Evolutionary conservation across 768 basidiomycete species (phyloP).

Genomic region (Phlebiopsis flavidoalba): DNA sequence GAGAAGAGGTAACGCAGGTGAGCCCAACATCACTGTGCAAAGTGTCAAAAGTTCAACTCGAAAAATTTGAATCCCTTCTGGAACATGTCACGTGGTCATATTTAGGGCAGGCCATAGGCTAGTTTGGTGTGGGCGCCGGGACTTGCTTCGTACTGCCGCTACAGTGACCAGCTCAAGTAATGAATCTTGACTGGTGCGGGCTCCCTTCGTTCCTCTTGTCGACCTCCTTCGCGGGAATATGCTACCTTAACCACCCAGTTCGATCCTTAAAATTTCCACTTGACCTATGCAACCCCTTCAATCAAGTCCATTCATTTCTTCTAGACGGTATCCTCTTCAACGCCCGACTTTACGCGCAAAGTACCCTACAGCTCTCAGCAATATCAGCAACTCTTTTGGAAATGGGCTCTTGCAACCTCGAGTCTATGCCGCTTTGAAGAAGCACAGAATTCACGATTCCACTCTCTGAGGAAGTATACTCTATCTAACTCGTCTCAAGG

Average conservation of each 20-base stretch:
- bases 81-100: slow-evolving; percentile 18
- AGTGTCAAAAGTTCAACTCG: slow-evolving; percentile 8
- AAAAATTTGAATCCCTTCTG: slow-evolving; percentile 21
- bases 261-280: slow-evolving; percentile 38
- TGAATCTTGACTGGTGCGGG: background rate
- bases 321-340: slow-evolving; percentile 46
- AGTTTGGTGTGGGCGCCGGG: background rate
- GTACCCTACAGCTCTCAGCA: slow-evolving; percentile 56
- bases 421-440: slow-evolving; percentile 39
- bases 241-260: slow-evolving; percentile 45
- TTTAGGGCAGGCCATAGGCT: slow-evolving; percentile 21
- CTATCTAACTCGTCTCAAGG: slow-evolving; percentile 25
- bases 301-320: slow-evolving; percentile 49
- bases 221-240: slow-evolving; percentile 46
- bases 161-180: background rate
- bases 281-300: slow-evolving; percentile 30
- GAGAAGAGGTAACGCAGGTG: slow-evolving; percentile 20
- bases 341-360: slow-evolving; percentile 43
- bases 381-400: slow-evolving; percentile 70
- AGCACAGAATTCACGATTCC: slow-evolving; percentile 39
- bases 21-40: slow-evolving; percentile 24
- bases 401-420: slow-evolving; percentile 59
- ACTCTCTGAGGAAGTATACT: background rate
- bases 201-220: slow-evolving; percentile 26
- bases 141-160: background rate